Evolutionary conservation across 2,329 filamentous ascomycete species (phyloP), one percentile per base, ranked within the genome.

Genomic region (Colletotrichum coccodes): DNA sequence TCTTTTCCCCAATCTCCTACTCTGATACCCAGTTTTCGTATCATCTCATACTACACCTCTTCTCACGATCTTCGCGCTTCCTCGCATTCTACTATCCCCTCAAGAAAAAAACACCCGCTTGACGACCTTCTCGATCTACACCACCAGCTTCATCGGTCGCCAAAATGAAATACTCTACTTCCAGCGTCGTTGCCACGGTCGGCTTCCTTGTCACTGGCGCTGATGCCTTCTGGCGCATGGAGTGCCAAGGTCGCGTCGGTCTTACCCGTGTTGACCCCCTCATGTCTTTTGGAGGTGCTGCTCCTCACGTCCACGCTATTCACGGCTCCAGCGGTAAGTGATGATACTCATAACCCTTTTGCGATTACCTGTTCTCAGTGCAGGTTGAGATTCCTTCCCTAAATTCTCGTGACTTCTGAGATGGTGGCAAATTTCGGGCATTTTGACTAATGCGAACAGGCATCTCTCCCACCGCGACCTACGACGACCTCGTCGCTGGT

Each of bases 191-290:
- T 26, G 54, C 60, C 21, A n/a, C 54, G 1, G 46, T 57, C 6
- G 21, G 32, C n/a, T 23, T 42, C 18, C 38, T 70, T 2, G 53
- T 34, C 14, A 21, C n/a, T 46, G 73, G 81, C 65, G 85, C 84
- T 53, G 77, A 86, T 73, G 94, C 92, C 68, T 97, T 97, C 81
- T 97, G 93, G 93, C 93, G 94, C 77, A 92, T 97, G 87, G 92
- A 94, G 75, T 97, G 94, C 80, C 91, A 89, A 73, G 90, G 90
- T 64, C 86, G 87, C 53, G 84, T 90, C 72, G 93, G 90, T 71
- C 78, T 93, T 65, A 92, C 89, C 57, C 89, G 93, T 65, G 84
- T 97, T 46, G 94, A 97, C 76, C 94, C 94, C 21, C 84, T 97
- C 64, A 85, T 96, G 64, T 85, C 89, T 67, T 87, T 86, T 3